phyloP scores from a whole-genome alignment of 2,329 filamentous ascomycete species.

The Calonectria naviculata region DNA sequence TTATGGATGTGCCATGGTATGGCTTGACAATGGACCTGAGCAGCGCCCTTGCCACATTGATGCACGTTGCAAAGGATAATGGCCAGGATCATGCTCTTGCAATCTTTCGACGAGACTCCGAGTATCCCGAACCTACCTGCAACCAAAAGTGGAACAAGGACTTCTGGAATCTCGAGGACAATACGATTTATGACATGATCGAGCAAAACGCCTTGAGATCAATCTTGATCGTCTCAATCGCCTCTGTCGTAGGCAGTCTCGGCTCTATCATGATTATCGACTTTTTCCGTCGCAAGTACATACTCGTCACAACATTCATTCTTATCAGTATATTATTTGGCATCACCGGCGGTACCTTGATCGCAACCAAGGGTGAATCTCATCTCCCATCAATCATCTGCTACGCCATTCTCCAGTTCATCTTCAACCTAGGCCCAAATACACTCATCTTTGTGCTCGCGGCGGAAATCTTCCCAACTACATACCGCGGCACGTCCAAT shows the following conservation, averaged over 20 bases:
- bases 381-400: not conserved
- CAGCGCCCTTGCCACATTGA: conserved; percentile 16
- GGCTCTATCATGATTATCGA: conserved; percentile 3
- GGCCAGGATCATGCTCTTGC: not conserved
- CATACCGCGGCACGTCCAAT: conserved; percentile 43
- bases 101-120: not conserved
- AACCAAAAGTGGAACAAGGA: not conserved
- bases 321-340: not conserved
- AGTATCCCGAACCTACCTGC: not conserved
- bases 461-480: conserved; percentile 45
- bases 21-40: conserved; percentile 24
- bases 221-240: conserved; percentile 5
- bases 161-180: not conserved
- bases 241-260: not conserved
- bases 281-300: conserved; percentile 12
- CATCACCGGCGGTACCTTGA: not conserved
- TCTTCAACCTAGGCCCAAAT: conserved; percentile 45
- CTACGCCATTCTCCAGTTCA: conserved; percentile 24
- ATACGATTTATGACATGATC: not conserved
- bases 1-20: conserved; percentile 26
- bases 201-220: conserved; percentile 8
- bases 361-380: not conserved
- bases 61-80: conserved; percentile 2
- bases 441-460: conserved; percentile 44
- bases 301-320: not conserved